Conservation (phyloP, 305 asterid species). For the Vinca major region DNA sequence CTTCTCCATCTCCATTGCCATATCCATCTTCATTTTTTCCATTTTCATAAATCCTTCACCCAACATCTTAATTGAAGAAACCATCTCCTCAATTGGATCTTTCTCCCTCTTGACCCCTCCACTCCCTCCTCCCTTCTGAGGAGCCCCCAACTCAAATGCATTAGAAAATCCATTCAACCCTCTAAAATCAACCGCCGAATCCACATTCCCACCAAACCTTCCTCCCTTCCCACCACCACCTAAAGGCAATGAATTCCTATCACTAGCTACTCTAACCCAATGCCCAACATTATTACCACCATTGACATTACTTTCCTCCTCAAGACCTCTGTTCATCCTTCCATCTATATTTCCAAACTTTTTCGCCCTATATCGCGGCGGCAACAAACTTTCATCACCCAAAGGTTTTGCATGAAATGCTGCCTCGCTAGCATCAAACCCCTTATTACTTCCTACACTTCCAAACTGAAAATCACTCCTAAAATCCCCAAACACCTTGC, state of each 20-base stretch:
- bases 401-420: constrained; percentile 2
- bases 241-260: constrained; percentile 12
- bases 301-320: constrained; percentile 8
- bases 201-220: constrained; percentile 22
- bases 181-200: constrained; percentile 19
- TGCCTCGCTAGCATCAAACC: constrained; percentile 13
- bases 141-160: constrained; percentile 18
- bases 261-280: constrained; percentile 19
- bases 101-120: constrained; percentile 44
- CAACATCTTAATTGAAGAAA: constrained; percentile 45
- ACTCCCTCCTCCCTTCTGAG: constrained; percentile 17
- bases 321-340: constrained; percentile 1
- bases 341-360: constrained; percentile 16
- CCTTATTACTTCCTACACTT: constrained; percentile 6
- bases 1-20: constrained; percentile 75
- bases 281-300: constrained; percentile 19
- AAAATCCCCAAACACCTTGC: constrained; percentile 13
- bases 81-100: constrained; percentile 53
- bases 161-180: constrained; percentile 18
- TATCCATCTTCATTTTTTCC: constrained; percentile 82
- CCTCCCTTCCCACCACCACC: constrained; percentile 24
- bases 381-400: constrained; percentile 13
- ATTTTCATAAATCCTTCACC: constrained; percentile 72
- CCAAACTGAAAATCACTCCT: constrained; percentile 8
- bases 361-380: constrained; percentile 20